These are phyloP conservation scores for Pelargonium myrrhifolium DNA, from an alignment of 441 rosid species.

Conservation along the genomic window DNA sequence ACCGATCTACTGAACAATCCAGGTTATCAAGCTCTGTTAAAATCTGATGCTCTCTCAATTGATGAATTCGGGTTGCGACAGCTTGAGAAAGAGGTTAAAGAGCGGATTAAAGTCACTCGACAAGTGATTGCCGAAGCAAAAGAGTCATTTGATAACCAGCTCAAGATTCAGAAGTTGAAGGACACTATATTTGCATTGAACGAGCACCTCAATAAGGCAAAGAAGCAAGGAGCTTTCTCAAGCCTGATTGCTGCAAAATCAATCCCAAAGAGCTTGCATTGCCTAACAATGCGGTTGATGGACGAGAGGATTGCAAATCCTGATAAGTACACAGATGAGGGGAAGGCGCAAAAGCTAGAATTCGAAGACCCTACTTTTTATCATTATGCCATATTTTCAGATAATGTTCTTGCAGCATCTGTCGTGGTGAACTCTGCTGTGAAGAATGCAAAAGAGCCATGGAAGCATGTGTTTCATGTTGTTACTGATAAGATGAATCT, in stretches of 20 bases:
- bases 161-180: constrained; percentile 86
- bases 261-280: constrained; percentile 79
- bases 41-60: constrained; percentile 49
- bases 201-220: constrained; percentile 68
- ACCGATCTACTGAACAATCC: constrained; percentile 78
- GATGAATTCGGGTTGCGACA: constrained; percentile 63
- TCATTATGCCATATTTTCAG: constrained; percentile 79
- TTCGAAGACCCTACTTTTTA: constrained; percentile 66
- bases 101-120: constrained; percentile 78
- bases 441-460: constrained; percentile 78
- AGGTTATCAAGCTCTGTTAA: constrained; percentile 41
- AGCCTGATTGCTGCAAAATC: constrained; percentile 79
- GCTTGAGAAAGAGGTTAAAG: constrained; percentile 92
- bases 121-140: constrained; percentile 81
- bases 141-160: constrained; percentile 86
- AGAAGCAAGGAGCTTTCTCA: constrained; percentile 76
- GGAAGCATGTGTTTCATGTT: constrained; percentile 86
- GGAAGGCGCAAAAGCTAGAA: constrained; percentile 42
- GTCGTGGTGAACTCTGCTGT: constrained; percentile 85
- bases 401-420: constrained; percentile 84
- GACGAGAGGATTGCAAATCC: constrained; percentile 74
- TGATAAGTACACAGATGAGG: constrained; percentile 67
- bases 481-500: constrained; percentile 78
- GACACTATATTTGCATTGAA: constrained; percentile 81
- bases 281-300: constrained; percentile 85